Evolutionary conservation across 2,329 filamentous ascomycete species (phyloP).

Genomic region (Pseudocercospora fijiensis): DNA sequence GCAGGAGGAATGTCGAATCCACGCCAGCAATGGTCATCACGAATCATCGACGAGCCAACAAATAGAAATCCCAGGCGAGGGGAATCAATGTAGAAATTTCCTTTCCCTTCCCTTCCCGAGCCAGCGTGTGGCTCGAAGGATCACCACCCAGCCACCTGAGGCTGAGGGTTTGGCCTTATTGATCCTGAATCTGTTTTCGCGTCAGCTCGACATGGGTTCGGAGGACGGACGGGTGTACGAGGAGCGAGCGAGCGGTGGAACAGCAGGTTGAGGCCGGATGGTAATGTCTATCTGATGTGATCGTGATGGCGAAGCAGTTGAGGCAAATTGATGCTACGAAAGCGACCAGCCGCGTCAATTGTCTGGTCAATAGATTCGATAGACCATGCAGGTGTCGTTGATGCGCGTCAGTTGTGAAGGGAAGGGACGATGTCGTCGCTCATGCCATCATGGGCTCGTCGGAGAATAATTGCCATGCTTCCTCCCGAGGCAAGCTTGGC

Average conservation of each 20-base stretch:
- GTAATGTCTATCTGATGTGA: neutral
- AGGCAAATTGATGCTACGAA: neutral
- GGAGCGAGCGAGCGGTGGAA: neutral
- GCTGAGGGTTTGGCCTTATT: neutral
- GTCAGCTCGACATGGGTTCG: conserved; percentile 6
- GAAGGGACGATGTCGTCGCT: neutral
- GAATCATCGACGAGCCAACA: neutral
- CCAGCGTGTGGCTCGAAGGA: conserved; percentile 1
- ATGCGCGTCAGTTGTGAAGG: neutral
- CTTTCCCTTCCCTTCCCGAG: neutral
- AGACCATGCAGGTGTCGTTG: neutral
- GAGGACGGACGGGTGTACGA: too few relatives aligned
- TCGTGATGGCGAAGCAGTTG: neutral
- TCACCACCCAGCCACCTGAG: conserved; percentile 1
- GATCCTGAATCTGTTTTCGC: conserved; percentile 1
- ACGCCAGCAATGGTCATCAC: neutral
- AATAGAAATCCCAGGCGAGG: neutral
- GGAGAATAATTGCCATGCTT: neutral
- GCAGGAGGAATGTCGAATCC: neutral
- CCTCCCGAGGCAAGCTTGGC: neutral
- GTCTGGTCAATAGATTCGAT: neutral
- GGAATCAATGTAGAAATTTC: too few relatives aligned
- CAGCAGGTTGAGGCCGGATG: neutral
- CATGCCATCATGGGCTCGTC: neutral
- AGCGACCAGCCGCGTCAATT: neutral